Base-by-base conservation (phyloP, 352 stramenopile species). In the Globisporangium cederbergense region DNA sequence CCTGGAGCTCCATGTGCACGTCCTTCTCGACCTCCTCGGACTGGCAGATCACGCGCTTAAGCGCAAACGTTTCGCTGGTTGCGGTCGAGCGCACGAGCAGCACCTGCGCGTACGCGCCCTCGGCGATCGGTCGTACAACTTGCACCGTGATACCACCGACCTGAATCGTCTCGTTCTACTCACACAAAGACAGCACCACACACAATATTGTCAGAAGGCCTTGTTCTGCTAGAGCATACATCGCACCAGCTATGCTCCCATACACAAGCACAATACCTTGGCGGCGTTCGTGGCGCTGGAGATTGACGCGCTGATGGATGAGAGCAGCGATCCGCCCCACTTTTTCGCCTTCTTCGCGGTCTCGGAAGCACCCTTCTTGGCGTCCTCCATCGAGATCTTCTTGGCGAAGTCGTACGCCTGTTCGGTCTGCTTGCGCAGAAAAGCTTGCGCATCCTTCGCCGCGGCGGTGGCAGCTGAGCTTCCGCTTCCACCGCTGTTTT, bases 291-390 rank as follows among this genome's bases (percentile, higher is more conserved):
- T 67, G 16, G 84, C 83, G 52, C 59, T 93, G 25, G 83, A 84
- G 64, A 95, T 90, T 43, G 80, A 83, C 28, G 83, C 83, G 30
- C 82, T 91, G 46, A 92, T 88, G 4, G 84, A 89, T 16, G 81
- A 92, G 11, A 95, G 70, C 53, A 95, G 74, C 46, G 84, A 93
- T 0, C 81, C 84, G 25, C 86, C 86, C 86, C 84, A 95, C 45
- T 93, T 95, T 59, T 93, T 93, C 2, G 86, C 86, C 45, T 95
- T 95, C 70, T 93, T 91, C n/a, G 86, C 86, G 4, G 86, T 93
- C 65, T 93, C 86, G 0, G 79, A 76, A 3, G 84, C 86, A 5
- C 81, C 81, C 50, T 92, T 93, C 64, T 93, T 93, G 3, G 83
- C 85, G 66, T 95, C 86, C 63, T 95, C 86, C 51, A 93, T 88